Evolutionary conservation across 352 stramenopile species (phyloP).

Genomic region (Globisporangium paroecandrum): DNA sequence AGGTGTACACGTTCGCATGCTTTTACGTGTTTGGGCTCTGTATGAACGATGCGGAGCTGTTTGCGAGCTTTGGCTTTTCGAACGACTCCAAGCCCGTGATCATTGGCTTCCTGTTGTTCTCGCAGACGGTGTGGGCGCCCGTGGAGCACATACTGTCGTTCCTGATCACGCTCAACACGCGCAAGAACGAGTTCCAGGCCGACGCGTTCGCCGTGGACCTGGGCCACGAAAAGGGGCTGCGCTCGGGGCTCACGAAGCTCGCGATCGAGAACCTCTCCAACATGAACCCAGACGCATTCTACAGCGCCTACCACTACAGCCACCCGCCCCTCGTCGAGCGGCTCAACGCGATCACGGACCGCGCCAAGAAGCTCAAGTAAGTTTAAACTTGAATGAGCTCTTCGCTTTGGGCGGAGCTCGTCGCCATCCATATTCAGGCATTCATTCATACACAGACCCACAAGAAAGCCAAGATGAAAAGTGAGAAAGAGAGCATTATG

Average conservation of each 20-base stretch:
- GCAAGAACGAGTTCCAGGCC: constrained; percentile 83
- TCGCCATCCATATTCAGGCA: neutral
- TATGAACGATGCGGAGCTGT: constrained; percentile 76
- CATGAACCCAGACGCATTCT: constrained; percentile 94
- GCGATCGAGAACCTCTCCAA: constrained; percentile 96
- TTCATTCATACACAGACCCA: neutral
- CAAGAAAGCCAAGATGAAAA: neutral
- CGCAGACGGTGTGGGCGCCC: constrained; percentile 74
- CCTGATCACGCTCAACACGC: constrained; percentile 73
- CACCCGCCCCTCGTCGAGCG: constrained; percentile 96
- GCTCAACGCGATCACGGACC: constrained; percentile 87
- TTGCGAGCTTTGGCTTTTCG: constrained; percentile 77
- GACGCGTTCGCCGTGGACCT: constrained; percentile 94
- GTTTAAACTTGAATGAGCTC: neutral
- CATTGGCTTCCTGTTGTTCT: constrained; percentile 84
- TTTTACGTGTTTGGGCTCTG: constrained; percentile 83
- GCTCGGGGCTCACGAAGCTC: constrained; percentile 96
- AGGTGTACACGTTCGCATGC: constrained; percentile 75
- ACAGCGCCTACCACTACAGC: constrained; percentile 96
- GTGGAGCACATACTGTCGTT: constrained; percentile 78
- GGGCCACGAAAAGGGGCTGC: constrained; percentile 86
- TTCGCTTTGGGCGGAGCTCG: neutral
- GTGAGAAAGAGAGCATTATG: constrained; percentile 7
- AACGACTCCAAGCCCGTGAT: constrained; percentile 47
- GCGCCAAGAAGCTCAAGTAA: constrained; percentile 63